A percentile compares a stretch with the other conserved stretches of the same genome.
These are phyloP conservation scores for Hemisphaericaspora nanyangensis DNA, from an alignment of 805 yeast species.

Conservation along the genomic window DNA sequence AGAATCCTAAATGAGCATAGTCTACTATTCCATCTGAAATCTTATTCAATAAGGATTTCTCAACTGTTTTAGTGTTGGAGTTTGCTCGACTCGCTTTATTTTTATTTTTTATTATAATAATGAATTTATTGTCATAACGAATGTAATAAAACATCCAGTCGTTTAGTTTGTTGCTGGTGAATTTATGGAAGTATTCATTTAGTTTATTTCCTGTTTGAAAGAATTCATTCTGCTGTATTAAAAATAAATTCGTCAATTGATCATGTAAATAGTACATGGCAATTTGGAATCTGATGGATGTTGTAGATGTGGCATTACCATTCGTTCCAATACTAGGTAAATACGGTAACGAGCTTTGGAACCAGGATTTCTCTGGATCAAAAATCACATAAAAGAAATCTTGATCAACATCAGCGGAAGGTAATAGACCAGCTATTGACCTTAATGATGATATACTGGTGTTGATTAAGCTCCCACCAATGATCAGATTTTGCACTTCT, in stretches of 20 bases:
- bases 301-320: slow-evolving; percentile 7
- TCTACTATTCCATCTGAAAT: slow-evolving; percentile 22
- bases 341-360: slow-evolving; percentile 37
- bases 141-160: slow-evolving; percentile 43
- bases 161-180: slow-evolving; percentile 30
- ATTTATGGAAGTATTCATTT: slow-evolving; percentile 39
- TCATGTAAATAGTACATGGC: slow-evolving; percentile 39
- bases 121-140: slow-evolving; percentile 23
- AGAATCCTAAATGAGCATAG: slow-evolving; percentile 31
- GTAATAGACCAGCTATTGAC: slow-evolving; percentile 15
- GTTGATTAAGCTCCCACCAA: slow-evolving; percentile 17
- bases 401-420: slow-evolving; percentile 19
- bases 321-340: slow-evolving; percentile 17
- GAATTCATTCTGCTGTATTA: slow-evolving; percentile 19
- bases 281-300: slow-evolving; percentile 15
- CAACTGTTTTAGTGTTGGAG: background rate
- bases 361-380: slow-evolving; percentile 18
- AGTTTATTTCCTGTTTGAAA: slow-evolving; percentile 17
- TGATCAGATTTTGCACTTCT: slow-evolving; percentile 14
- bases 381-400: slow-evolving; percentile 37
- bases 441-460: slow-evolving; percentile 28
- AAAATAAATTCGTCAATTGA: slow-evolving; percentile 29
- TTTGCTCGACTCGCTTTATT: slow-evolving; percentile 4
- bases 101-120: slow-evolving; percentile 32
- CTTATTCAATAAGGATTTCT: slow-evolving; percentile 3